Base-by-base conservation (phyloP, 2,329 filamentous ascomycete species). In the Coleophoma eucalyptorum region DNA sequence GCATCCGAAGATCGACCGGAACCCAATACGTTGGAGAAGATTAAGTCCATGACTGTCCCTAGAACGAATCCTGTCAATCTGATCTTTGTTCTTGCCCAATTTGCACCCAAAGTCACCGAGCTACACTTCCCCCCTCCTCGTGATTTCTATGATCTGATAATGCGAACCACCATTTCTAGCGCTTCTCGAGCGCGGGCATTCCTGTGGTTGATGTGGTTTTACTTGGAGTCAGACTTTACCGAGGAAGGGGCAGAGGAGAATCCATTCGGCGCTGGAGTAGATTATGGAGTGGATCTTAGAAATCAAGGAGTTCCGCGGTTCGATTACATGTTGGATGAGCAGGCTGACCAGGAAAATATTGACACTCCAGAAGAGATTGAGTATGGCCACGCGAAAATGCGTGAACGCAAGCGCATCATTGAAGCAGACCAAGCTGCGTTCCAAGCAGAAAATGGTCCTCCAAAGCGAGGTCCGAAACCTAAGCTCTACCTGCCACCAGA, bases 151-250 rank as follows among this genome's bases (percentile, higher is more conserved):
- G 94, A 99, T 63, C 80, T 99, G 15, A 87, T 99, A 61, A 97
- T 97, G 92, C 86, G 90, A 64, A 86, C 86, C 1, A 87, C 89
- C 20, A 80, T 90, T 54, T 90, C 86, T 51, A 97, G 92, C 69
- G 73, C 77, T 58, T 96, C 90, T 55, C 83, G 94, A 55, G 92
- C 94, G 1, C 84, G 76, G 42, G 93, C 93, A 1, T 99, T 99
- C 61, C 73, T 99, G 18, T 99, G 94, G 94, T 76, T 99, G 56
- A 95, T 99, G 84, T 99, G 94, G 94, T 97, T 94, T 76, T 97
- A 99, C 65, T 79, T 99, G 16, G 94, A 99, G 67, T 96, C 92
- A 26, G 90, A 97, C 66, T 97, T 97, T 60, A 89, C 89, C 0
- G 84, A 87, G 60, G 89, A 96, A 62, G 90, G 89, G 50, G 93